These are phyloP conservation scores for Penicillium cosmopolitanum DNA, from an alignment of 495 filamentous ascomycete species.

Conservation along the genomic window DNA sequence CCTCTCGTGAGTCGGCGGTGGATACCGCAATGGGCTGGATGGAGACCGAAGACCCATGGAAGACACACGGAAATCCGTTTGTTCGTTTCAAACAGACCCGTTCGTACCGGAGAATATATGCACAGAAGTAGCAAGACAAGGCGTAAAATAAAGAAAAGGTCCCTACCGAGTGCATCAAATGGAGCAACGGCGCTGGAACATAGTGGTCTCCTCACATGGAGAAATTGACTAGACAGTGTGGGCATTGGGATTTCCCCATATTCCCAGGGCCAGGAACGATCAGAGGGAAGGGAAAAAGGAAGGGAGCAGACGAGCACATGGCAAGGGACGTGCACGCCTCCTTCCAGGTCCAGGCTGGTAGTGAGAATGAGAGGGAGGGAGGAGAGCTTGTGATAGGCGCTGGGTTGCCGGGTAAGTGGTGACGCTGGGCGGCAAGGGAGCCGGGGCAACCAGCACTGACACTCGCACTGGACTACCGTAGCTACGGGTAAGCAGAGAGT, in stretches of 20 bases:
- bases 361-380: constrained; percentile 23
- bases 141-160: too few species aligned
- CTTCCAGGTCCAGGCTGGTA: constrained; percentile 35
- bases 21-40: neutral
- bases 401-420: constrained; percentile 40
- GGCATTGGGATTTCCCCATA: too few species aligned
- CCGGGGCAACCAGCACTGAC: constrained; percentile 39
- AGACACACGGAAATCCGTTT: constrained; percentile 17
- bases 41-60: constrained; percentile 32
- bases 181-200: neutral
- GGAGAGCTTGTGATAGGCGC: constrained; percentile 38
- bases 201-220: constrained; percentile 9
- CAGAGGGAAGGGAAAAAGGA: constrained; percentile 1
- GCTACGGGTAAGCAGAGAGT: neutral
- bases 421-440: constrained; percentile 49
- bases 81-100: neutral
- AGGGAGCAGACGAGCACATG: constrained; percentile 24
- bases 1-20: too few species aligned
- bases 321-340: constrained; percentile 25
- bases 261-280: neutral
- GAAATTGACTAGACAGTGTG: neutral
- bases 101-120: constrained; percentile 4
- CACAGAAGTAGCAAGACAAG: too few species aligned
- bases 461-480: neutral
- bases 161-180: neutral